These are phyloP conservation scores for Ustilago cynodontis DNA, from an alignment of 1,284 basidiomycete species.

Conservation along the genomic window DNA sequence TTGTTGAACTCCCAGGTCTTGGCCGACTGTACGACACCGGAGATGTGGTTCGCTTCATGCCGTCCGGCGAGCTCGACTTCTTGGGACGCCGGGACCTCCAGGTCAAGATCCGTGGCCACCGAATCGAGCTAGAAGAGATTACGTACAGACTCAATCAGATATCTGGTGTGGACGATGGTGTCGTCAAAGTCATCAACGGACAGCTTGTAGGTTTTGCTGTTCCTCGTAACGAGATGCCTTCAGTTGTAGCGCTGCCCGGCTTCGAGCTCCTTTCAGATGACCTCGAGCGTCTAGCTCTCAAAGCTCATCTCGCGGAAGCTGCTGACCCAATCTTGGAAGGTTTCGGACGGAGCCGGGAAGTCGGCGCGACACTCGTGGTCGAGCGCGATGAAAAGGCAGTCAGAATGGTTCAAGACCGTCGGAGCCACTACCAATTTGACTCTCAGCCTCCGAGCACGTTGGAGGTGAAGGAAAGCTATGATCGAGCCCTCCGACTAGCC, in stretches of 20 bases:
- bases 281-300: not conserved
- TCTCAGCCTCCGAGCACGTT: not conserved
- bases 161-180: not conserved
- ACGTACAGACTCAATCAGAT: not conserved
- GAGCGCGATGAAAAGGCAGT: not conserved
- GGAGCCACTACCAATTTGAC: not conserved
- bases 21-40: not conserved
- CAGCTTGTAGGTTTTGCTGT: not conserved
- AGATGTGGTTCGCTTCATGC: not conserved
- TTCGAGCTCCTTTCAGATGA: not conserved
- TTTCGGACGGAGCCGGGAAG: not conserved
- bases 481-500: not conserved
- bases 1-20: not conserved
- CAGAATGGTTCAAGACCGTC: not conserved
- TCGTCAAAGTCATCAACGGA: conserved; percentile 2
- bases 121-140: not conserved
- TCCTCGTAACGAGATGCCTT: not conserved
- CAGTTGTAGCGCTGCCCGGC: not conserved
- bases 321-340: not conserved
- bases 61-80: not conserved
- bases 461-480: not conserved
- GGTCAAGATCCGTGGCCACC: not conserved
- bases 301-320: not conserved
- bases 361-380: not conserved
- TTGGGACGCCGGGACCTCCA: not conserved